Evolutionary conservation across 2,329 filamentous ascomycete species (phyloP).

Genomic region (Neofusicoccum umdonicola): DNA sequence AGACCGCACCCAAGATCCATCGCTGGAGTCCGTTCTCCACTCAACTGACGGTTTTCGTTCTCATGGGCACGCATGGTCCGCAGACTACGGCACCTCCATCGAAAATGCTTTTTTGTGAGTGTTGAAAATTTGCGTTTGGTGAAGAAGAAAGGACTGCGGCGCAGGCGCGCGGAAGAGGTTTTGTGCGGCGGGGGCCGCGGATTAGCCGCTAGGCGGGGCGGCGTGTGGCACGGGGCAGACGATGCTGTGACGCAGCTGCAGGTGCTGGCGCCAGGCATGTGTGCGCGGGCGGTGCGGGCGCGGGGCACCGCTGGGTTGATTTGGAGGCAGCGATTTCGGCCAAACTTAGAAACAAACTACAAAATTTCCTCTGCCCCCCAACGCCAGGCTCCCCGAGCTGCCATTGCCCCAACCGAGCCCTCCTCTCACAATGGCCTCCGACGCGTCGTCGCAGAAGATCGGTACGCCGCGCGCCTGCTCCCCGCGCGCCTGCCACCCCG

Average conservation of each 20-base stretch:
- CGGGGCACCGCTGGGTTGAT: not conserved
- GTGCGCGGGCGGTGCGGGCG: not conserved
- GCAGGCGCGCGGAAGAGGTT: not conserved
- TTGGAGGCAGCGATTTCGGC: slow-evolving; percentile 9
- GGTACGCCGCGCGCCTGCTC: slow-evolving; percentile 7
- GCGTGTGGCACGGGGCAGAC: not conserved
- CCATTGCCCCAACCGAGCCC: not conserved
- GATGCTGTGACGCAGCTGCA: slow-evolving; percentile 3
- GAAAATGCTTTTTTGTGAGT: slow-evolving; percentile 60
- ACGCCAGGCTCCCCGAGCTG: not conserved
- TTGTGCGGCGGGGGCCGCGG: not conserved
- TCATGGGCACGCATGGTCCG: slow-evolving; percentile 49
- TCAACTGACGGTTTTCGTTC: slow-evolving; percentile 58
- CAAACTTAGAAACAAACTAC: slow-evolving; percentile 11
- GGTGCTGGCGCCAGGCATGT: not conserved
- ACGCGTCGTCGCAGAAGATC: slow-evolving; percentile 18
- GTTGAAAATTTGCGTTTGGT: slow-evolving; percentile 56
- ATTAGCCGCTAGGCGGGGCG: not conserved
- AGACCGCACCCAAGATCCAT: slow-evolving; percentile 60
- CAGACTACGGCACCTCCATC: slow-evolving; percentile 44
- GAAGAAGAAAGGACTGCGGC: slow-evolving; percentile 36
- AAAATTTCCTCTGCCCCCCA: slow-evolving; percentile 8
- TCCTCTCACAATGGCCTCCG: slow-evolving; percentile 16
- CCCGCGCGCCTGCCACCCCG: not conserved
- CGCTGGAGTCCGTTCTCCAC: slow-evolving; percentile 50